These are phyloP conservation scores for Colletotrichum sp. DNA, from an alignment of 2,329 filamentous ascomycete species.

Conservation along the genomic window DNA sequence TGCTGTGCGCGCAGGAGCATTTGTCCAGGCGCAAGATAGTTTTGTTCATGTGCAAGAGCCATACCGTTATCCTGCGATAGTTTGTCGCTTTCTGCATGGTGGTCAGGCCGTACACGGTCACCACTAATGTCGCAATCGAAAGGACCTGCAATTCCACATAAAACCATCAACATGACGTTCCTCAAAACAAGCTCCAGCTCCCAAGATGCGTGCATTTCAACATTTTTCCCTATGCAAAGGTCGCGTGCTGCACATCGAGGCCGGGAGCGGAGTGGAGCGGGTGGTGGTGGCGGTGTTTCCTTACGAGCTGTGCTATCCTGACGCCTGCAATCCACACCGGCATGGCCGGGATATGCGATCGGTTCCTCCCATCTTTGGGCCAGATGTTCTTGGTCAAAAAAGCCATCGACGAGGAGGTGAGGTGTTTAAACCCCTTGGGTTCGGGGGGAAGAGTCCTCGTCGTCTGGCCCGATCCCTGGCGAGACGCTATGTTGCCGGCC, in stretches of 20 bases:
- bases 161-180: background rate
- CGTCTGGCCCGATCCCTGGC: slow-evolving; percentile 12
- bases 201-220: background rate
- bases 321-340: slow-evolving; percentile 21
- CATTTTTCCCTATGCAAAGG: background rate
- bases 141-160: background rate
- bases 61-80: slow-evolving; percentile 24
- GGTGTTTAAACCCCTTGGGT: slow-evolving; percentile 4
- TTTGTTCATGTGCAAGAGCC: background rate
- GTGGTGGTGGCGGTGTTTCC: background rate
- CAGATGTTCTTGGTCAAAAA: slow-evolving; percentile 22
- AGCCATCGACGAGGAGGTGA: slow-evolving; percentile 14
- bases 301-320: slow-evolving; percentile 22
- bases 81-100: slow-evolving; percentile 22
- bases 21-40: background rate
- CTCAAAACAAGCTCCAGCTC: background rate
- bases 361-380: slow-evolving; percentile 23
- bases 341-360: slow-evolving; percentile 21
- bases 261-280: background rate
- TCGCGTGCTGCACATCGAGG: background rate
- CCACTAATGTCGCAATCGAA: slow-evolving; percentile 18
- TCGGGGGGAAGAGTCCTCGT: slow-evolving; percentile 10
- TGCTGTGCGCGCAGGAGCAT: background rate
- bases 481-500: background rate
- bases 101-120: slow-evolving; percentile 21